These are phyloP conservation scores for Gossypium arboreum DNA, from an alignment of 345 rosid genomes.

Conservation along the genomic window DNA sequence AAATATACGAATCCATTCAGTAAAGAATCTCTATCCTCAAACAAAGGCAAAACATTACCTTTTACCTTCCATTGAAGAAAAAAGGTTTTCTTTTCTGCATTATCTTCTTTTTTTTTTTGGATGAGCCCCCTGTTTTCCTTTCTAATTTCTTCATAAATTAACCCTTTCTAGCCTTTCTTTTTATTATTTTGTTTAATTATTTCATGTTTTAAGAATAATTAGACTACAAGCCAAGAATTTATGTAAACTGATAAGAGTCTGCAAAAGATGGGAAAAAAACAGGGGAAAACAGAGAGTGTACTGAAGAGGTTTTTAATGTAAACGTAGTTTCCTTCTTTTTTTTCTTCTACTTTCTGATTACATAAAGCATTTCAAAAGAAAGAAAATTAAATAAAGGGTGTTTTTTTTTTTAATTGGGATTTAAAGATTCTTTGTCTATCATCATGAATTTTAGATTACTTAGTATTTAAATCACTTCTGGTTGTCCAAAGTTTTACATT, in stretches of 20 bases:
- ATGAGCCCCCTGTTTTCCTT: slow-evolving; percentile 6
- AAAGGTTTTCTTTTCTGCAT: neutral
- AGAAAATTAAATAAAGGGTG: neutral
- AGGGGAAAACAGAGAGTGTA: neutral
- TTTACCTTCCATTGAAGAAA: neutral
- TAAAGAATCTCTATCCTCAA: slow-evolving; percentile 20
- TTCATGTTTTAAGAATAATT: slow-evolving; percentile 22
- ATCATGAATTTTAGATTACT: slow-evolving; percentile 11
- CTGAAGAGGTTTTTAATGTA: neutral
- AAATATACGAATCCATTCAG: neutral
- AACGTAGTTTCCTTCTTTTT: neutral
- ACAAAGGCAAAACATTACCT: neutral
- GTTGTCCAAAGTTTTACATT: slow-evolving; percentile 24
- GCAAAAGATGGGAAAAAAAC: neutral
- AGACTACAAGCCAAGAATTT: slow-evolving; percentile 33
- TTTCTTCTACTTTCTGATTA: slow-evolving; percentile 16
- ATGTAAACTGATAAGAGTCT: slow-evolving; percentile 11
- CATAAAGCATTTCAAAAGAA: slow-evolving; percentile 16
- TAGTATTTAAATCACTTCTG: slow-evolving; percentile 32
- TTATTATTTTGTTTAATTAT: neutral
- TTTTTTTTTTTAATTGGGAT: neutral
- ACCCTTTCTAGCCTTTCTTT: neutral
- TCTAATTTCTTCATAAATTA: neutral
- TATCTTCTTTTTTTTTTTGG: neutral
- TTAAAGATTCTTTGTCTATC: slow-evolving; percentile 9